Evolutionary conservation across 768 basidiomycete genomes (phyloP), one percentile per base, ranked within the genome.

Genomic region (Tylopilus sp.): DNA sequence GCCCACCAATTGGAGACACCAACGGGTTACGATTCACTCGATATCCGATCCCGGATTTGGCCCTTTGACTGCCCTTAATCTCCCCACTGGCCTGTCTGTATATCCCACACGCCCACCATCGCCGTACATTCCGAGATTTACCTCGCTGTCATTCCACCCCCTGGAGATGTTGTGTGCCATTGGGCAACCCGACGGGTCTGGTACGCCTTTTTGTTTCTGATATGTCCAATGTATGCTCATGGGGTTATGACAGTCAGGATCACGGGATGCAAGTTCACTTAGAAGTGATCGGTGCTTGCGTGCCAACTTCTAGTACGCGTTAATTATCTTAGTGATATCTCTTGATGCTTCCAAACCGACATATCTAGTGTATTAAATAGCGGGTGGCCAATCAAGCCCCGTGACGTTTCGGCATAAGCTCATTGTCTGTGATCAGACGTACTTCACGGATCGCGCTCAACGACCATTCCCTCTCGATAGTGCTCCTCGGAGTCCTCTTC

Each of bases 141-240:
- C 80, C 40, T 83, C 86, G 26, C 70, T 92, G 44, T 74, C 78
- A 2, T 94, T 93, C 77, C 91, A 94, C 64, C 91, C 91, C 12
- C 76, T 81, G 55, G 88, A 94, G 67, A 92, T 93, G 91, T 66
- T 93, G 56, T 88, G 82, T 59, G 87, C 81, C 17, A 65, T 85
- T 15, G 89, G 89, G 9, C 79, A 80, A 40, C 78, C 85, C 44
- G 89, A 92, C 65, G 89, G 90, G 1, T 62, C 72, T 52, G 75
- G 80, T 81, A 60, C 53, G 76, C 57, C 11, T 20, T 47, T 48
- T 11, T 5, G 21, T 50, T 41, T 4, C 5, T 40, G 17, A 22
- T 42, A 7, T 10, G 40, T 40, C 28, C 23, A 10, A 4, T 2
- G 10, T 10, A 28, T 44, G 26, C 58, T 63, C 40, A 66, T 22